Evolutionary conservation across 2,329 filamentous ascomycete species (phyloP).

Genomic region (Aspergillus tamarii): DNA sequence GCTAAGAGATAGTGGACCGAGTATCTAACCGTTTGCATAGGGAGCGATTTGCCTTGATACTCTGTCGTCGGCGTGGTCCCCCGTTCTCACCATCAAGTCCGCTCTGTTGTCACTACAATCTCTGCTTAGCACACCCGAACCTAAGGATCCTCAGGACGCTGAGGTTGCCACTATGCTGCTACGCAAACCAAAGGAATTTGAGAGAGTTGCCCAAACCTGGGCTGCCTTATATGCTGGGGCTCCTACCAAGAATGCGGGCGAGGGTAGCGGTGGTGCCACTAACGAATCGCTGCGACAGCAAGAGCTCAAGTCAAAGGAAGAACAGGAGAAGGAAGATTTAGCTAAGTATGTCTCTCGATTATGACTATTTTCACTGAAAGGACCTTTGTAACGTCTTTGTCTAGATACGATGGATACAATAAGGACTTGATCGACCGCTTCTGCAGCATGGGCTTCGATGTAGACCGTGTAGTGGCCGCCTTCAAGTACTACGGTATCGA

Average conservation of each 20-base stretch:
- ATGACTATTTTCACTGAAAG: not conserved
- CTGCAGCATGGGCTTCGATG: slow-evolving; percentile 85
- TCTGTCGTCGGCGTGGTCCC: slow-evolving; percentile 86
- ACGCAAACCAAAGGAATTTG: slow-evolving; percentile 75
- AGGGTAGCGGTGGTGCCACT: slow-evolving; percentile 56
- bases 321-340: slow-evolving; percentile 60
- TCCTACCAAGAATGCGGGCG: slow-evolving; percentile 59
- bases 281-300: slow-evolving; percentile 59
- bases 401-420: slow-evolving; percentile 85
- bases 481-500: slow-evolving; percentile 84
- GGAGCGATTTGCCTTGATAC: slow-evolving; percentile 97
- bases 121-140: slow-evolving; percentile 89
- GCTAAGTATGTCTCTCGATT: slow-evolving; percentile 49
- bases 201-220: slow-evolving; percentile 85
- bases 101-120: slow-evolving; percentile 91
- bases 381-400: not conserved
- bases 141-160: slow-evolving; percentile 94
- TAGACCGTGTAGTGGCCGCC: slow-evolving; percentile 81
- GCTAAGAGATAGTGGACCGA: not conserved
- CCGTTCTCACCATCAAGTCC: slow-evolving; percentile 94
- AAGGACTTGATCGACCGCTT: slow-evolving; percentile 82
- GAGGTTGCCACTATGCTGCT: slow-evolving; percentile 92
- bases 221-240: slow-evolving; percentile 81
- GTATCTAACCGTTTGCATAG: slow-evolving; percentile 53
- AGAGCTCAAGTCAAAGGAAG: slow-evolving; percentile 56